Evolutionary conservation across 106 monocot species (phyloP), one percentile per base, ranked within the genome.

Genomic region (Vanilla planifolia): DNA sequence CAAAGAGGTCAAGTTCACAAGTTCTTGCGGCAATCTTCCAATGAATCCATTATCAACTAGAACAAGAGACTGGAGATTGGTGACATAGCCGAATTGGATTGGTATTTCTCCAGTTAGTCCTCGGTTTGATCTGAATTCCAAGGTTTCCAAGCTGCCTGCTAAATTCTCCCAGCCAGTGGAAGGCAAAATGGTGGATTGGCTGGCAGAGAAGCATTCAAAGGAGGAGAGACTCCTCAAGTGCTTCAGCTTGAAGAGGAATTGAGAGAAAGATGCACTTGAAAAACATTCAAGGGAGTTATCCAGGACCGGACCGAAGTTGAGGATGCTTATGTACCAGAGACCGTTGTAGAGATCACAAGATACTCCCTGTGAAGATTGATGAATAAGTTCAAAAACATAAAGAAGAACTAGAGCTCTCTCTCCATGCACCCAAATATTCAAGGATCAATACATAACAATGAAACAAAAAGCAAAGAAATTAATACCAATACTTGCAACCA

Each of bases 221-320:
- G 89, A 59, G 25, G 85, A 75, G 39, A 93, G 78, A 40, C 62
- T 73, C 33, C 71, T 77, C 15, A 93, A 71, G 57, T 78, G 85
- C 48, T 55, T 79, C 60, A 93, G 85, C 33, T 71, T 52, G 66
- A 89, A 89, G 3, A 93, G 73, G 2, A 39, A 55, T 16, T 65
- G 67, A 34, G 45, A 77, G 68, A 93, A 93, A 2, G 56, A 58
- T 15, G 93, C 77, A 2, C 55, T 74, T 1, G 40, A 9, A 32
- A 69, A 33, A 68, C 93, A 93, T 58, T 77, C 67, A 3, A 93
- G 72, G 5, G 93, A 93, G 77, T 93, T 93, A 25, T 93, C 93
- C 1, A 82, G 60, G 21, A 85, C 63, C 4, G 93, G 88, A 2
- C 93, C 93, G 41, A 93, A 71, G 73, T 61, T 82, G 9, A 93